These are phyloP conservation scores for Metschnikowia continentalis DNA, from an alignment of 805 yeast species.

Conservation along the genomic window DNA sequence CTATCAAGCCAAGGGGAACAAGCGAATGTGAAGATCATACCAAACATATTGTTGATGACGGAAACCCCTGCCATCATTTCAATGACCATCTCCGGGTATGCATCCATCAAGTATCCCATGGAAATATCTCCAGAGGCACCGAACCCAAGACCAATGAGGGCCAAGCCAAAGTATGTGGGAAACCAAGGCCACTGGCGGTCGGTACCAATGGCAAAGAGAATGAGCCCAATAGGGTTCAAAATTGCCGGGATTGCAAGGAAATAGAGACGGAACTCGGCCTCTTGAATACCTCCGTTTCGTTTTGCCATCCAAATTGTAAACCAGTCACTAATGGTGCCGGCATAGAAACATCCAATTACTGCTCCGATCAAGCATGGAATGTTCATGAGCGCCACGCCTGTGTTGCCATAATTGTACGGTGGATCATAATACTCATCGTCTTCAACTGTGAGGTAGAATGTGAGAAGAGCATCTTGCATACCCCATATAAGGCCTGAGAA, in stretches of 20 bases:
- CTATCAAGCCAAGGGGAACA: constrained; percentile 59
- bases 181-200: constrained; percentile 51
- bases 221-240: constrained; percentile 57
- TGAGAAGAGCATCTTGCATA: constrained; percentile 68
- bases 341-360: constrained; percentile 59
- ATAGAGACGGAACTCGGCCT: constrained; percentile 63
- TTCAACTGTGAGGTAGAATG: constrained; percentile 71
- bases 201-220: constrained; percentile 65
- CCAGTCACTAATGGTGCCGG: constrained; percentile 57
- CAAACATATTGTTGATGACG: constrained; percentile 59
- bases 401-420: constrained; percentile 63
- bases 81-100: constrained; percentile 64
- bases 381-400: constrained; percentile 72
- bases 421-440: constrained; percentile 61
- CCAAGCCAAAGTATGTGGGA: constrained; percentile 56
- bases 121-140: constrained; percentile 72
- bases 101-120: constrained; percentile 62
- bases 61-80: constrained; percentile 71
- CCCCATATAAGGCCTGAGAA: constrained; percentile 77
- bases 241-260: constrained; percentile 53
- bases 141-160: constrained; percentile 63
- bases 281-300: constrained; percentile 55
- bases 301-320: constrained; percentile 60
- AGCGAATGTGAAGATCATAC: constrained; percentile 62
- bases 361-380: constrained; percentile 68